phyloP scores from a whole-genome alignment of 441 rosid species.

The Macaranga tanarius region DNA sequence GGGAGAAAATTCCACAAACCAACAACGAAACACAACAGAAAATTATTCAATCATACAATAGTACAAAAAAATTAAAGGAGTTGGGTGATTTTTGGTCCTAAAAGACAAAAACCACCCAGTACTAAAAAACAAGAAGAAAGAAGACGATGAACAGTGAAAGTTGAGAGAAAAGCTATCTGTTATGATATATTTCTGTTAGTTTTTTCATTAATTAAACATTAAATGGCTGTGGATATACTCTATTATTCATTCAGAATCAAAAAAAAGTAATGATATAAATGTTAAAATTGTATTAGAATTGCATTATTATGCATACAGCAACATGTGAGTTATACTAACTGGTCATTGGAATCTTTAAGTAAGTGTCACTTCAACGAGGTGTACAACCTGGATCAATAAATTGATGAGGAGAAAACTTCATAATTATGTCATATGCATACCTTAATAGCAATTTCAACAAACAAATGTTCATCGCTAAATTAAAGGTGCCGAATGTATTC shows the following conservation, averaged over 20 bases:
- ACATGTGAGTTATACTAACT: background rate
- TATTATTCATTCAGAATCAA: background rate
- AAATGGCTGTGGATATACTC: too few species aligned
- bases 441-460: slow-evolving; percentile 94
- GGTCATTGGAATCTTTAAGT: background rate
- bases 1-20: too few species aligned
- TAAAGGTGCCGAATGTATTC: slow-evolving; percentile 99
- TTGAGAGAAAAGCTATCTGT: too few species aligned
- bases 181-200: too few species aligned
- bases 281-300: background rate
- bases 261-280: background rate
- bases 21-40: too few species aligned
- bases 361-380: slow-evolving; percentile 1
- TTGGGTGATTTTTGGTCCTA: too few species aligned
- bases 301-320: slow-evolving; percentile 2
- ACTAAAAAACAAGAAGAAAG: too few species aligned
- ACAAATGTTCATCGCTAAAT: slow-evolving; percentile 92
- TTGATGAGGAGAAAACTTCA: background rate
- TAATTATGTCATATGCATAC: slow-evolving; percentile 40
- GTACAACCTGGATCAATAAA: background rate
- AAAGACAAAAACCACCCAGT: too few species aligned
- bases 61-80: too few species aligned
- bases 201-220: too few species aligned
- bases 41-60: too few species aligned
- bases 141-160: too few species aligned